These are phyloP conservation scores for Cerrena zonata DNA, from an alignment of 1,284 basidiomycete species.

Conservation along the genomic window DNA sequence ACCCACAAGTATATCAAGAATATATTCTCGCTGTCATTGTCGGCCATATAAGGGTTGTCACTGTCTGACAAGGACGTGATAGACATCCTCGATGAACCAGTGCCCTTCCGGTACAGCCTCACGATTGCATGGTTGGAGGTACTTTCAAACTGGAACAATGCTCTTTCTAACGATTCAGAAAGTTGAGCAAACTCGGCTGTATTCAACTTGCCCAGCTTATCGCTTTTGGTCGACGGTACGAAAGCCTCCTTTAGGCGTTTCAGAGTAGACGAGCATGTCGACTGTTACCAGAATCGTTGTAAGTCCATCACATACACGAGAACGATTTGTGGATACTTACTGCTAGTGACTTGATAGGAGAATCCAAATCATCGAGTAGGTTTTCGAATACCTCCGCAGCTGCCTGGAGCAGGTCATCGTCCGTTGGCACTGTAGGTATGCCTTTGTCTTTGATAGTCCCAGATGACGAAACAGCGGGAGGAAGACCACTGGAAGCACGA, in stretches of 20 bases:
- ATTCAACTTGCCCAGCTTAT: slow-evolving; percentile 30
- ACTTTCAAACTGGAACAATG: slow-evolving; percentile 71
- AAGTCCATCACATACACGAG: neutral
- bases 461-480: neutral
- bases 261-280: slow-evolving; percentile 54
- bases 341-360: slow-evolving; percentile 70
- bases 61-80: slow-evolving; percentile 28
- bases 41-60: slow-evolving; percentile 36
- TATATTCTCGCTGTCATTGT: slow-evolving; percentile 57
- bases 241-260: slow-evolving; percentile 63
- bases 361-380: slow-evolving; percentile 77
- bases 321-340: slow-evolving; percentile 38
- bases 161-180: slow-evolving; percentile 59
- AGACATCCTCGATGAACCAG: slow-evolving; percentile 28
- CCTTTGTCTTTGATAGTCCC: slow-evolving; percentile 27
- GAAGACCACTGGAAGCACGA: neutral
- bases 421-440: slow-evolving; percentile 14
- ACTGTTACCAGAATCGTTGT: slow-evolving; percentile 32
- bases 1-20: slow-evolving; percentile 88
- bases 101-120: slow-evolving; percentile 62
- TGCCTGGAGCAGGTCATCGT: slow-evolving; percentile 54
- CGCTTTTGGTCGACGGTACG: slow-evolving; percentile 28
- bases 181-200: slow-evolving; percentile 59
- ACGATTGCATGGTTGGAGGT: slow-evolving; percentile 79
- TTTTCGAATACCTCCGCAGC: slow-evolving; percentile 78